These are phyloP conservation scores for Echinosophora koreensis DNA, from an alignment of 306 rosid genomes.

Conservation along the genomic window DNA sequence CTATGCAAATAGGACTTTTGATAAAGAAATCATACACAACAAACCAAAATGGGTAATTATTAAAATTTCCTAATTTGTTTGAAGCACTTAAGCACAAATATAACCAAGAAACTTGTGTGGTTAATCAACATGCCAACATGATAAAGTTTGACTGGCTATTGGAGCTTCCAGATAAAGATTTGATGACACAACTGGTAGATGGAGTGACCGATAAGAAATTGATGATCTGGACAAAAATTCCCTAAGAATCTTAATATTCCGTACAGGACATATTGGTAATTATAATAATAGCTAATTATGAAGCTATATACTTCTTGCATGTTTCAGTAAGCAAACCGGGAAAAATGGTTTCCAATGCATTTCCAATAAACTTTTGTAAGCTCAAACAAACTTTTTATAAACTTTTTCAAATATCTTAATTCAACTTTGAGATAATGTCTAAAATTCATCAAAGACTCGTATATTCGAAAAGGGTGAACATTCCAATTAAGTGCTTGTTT, in stretches of 20 bases:
- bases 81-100: slow-evolving; percentile 16
- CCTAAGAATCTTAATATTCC: neutral
- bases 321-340: no score
- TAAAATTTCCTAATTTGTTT: slow-evolving; percentile 24
- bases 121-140: slow-evolving; percentile 23
- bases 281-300: neutral
- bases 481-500: no score
- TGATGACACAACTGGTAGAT: slow-evolving; percentile 27
- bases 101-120: slow-evolving; percentile 5
- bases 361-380: no score
- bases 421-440: no score
- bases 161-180: slow-evolving; percentile 17
- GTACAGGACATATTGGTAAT: neutral
- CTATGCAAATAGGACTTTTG: slow-evolving; percentile 46
- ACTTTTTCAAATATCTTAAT: no score
- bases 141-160: slow-evolving; percentile 38
- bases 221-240: neutral
- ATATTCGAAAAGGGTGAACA: no score
- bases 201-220: neutral
- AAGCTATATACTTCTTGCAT: no score
- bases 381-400: no score
- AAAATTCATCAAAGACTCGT: no score
- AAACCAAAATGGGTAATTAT: slow-evolving; percentile 41
- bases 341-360: no score
- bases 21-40: slow-evolving; percentile 32